Conservation (phyloP, 1,284 basidiomycete species). For the Marasmius sp. region DNA sequence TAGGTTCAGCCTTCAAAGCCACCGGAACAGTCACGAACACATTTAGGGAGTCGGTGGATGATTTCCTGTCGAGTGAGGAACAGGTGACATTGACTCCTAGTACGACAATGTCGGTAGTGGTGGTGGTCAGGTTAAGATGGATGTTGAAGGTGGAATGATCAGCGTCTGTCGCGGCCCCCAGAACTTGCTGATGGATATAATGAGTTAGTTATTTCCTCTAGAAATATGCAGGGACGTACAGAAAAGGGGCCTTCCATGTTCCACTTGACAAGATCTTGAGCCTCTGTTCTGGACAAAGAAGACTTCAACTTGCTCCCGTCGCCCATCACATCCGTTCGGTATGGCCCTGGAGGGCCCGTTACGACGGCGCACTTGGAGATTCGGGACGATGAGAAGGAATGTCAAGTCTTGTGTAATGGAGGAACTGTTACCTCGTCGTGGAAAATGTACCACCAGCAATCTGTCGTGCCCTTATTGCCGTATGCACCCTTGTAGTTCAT, state of each 20-base stretch:
- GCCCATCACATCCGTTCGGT: not conserved
- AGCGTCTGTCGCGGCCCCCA: not conserved
- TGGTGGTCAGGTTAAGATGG: not conserved
- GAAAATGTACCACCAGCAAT: constrained; percentile 4
- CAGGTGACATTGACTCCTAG: not conserved
- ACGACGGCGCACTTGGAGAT: not conserved
- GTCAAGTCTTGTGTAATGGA: not conserved
- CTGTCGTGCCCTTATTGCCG: not conserved
- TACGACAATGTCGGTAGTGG: not conserved
- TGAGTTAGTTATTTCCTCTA: not conserved
- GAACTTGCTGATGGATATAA: not conserved
- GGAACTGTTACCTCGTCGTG: not conserved
- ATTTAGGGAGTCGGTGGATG: not conserved
- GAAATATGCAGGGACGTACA: not conserved
- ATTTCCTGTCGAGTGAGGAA: not conserved
- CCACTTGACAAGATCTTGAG: not conserved
- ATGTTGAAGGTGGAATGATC: not conserved
- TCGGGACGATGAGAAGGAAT: not conserved
- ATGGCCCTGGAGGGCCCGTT: not conserved
- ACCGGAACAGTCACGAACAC: not conserved
- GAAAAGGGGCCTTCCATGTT: not conserved
- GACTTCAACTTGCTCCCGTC: not conserved
- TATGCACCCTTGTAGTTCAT: not conserved
- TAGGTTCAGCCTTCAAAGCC: not conserved
- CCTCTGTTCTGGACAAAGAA: not conserved